These are phyloP conservation scores for Sanguinoderma infundibulare DNA, from an alignment of 1,284 basidiomycete genomes.

Conservation along the genomic window DNA sequence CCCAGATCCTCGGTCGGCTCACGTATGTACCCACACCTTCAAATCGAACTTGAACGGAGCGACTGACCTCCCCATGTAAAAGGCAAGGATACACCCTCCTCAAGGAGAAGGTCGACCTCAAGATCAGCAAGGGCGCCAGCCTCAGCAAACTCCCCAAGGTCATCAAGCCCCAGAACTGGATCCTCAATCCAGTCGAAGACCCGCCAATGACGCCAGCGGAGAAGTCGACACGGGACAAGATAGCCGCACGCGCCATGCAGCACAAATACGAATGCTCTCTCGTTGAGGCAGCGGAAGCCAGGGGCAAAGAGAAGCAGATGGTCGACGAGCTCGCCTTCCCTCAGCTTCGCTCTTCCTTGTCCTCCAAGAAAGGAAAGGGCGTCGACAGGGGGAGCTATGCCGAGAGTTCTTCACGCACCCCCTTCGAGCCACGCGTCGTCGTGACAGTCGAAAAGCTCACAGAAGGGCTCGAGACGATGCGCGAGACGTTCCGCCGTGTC, in stretches of 20 bases:
- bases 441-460: slow-evolving; percentile 18
- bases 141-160: background rate
- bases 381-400: background rate
- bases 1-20: background rate
- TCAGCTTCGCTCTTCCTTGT: background rate
- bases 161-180: slow-evolving; percentile 10
- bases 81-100: background rate
- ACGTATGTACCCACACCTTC: background rate
- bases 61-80: background rate
- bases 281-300: background rate
- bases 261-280: slow-evolving; percentile 5
- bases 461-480: slow-evolving; percentile 11
- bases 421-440: slow-evolving; percentile 8
- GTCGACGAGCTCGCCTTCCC: background rate
- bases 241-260: background rate
- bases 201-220: background rate
- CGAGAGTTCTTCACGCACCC: background rate
- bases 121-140: background rate
- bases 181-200: background rate
- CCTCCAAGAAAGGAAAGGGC: background rate
- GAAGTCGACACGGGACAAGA: background rate
- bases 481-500: slow-evolving; percentile 7
- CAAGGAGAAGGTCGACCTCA: background rate
- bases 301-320: background rate
- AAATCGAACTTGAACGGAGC: background rate